A percentile compares a stretch with the other conserved stretches of the same genome.
Evolutionary conservation across 257 asterid species (phyloP).

Genomic region (Solanum rostratum): DNA sequence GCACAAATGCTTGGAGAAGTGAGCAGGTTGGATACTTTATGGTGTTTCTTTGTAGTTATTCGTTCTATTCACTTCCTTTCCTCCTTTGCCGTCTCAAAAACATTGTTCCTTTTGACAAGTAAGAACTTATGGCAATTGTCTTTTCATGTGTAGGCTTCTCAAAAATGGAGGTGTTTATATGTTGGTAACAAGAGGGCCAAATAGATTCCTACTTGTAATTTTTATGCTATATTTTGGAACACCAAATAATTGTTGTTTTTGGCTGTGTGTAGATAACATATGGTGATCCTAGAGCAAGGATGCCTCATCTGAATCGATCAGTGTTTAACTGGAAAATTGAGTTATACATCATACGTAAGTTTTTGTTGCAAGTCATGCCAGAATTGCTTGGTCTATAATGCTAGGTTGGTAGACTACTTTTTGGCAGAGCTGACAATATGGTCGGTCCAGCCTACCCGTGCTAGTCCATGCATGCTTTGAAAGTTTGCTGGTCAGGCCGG

Average conservation of each 20-base stretch:
- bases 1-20: slow-evolving; percentile 97
- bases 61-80: not conserved
- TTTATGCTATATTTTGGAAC: slow-evolving; percentile 1
- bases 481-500: no score
- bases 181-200: slow-evolving; percentile 46
- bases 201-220: not conserved
- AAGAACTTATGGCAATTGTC: not conserved
- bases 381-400: not conserved
- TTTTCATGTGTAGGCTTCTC: slow-evolving; percentile 65
- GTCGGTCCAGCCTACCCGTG: no score
- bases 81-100: not conserved
- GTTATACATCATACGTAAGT: slow-evolving; percentile 80
- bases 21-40: slow-evolving; percentile 58
- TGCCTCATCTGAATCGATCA: slow-evolving; percentile 66
- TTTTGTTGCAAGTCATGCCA: not conserved
- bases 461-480: no score
- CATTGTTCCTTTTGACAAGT: not conserved
- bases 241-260: slow-evolving; percentile 2
- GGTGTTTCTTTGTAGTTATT: not conserved
- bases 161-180: slow-evolving; percentile 91
- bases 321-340: slow-evolving; percentile 83
- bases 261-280: slow-evolving; percentile 72
- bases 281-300: slow-evolving; percentile 88
- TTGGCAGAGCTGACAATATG: not conserved
- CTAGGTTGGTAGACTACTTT: not conserved